A percentile compares a stretch with the other conserved stretches of the same genome.
These are phyloP conservation scores for Trypanosomatidae sp. DNA, from an alignment of 208 protist genomes.

Conservation along the genomic window DNA sequence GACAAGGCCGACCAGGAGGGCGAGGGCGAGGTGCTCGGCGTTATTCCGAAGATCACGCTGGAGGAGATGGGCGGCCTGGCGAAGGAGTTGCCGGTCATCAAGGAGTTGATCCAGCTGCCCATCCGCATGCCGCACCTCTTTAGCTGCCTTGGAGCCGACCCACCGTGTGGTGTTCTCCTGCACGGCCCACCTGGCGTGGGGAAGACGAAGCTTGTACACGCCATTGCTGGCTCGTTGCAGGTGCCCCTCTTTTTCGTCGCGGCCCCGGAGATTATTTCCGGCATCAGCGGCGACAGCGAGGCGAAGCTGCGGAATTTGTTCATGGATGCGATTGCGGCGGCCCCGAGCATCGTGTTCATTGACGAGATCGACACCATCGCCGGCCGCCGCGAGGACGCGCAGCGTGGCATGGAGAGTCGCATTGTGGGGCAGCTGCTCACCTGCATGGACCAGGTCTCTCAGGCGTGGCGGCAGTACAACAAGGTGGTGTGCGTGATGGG, in stretches of 20 bases:
- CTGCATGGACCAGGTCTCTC: slow-evolving; percentile 97
- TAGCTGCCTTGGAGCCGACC: slow-evolving; percentile 94
- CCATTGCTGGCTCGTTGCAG: slow-evolving; percentile 94
- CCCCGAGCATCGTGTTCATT: slow-evolving; percentile 99
- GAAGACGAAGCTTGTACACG: slow-evolving; percentile 96
- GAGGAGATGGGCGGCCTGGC: slow-evolving; percentile 93
- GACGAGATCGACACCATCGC: slow-evolving; percentile 99
- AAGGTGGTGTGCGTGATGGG: slow-evolving; percentile 96
- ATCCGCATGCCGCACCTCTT: slow-evolving; percentile 96
- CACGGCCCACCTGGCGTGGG: slow-evolving; percentile 97
- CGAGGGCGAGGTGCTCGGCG: slow-evolving; percentile 47
- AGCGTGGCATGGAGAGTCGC: slow-evolving; percentile 98
- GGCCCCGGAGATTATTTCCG: slow-evolving; percentile 96
- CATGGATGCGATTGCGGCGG: slow-evolving; percentile 87
- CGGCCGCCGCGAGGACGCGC: slow-evolving; percentile 93
- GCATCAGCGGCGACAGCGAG: slow-evolving; percentile 99
- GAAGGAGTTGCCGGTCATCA: slow-evolving; percentile 91
- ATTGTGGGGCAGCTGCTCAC: slow-evolving; percentile 99
- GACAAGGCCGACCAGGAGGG: no score
- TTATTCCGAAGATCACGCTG: slow-evolving; percentile 85
- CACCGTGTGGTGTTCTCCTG: slow-evolving; percentile 95
- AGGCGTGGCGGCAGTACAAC: slow-evolving; percentile 82
- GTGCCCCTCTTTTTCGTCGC: slow-evolving; percentile 96
- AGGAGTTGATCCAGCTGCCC: slow-evolving; percentile 95
- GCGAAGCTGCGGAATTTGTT: slow-evolving; percentile 97